phyloP scores from a whole-genome alignment of 2,329 filamentous ascomycete genomes.

The Hortaea werneckii region DNA sequence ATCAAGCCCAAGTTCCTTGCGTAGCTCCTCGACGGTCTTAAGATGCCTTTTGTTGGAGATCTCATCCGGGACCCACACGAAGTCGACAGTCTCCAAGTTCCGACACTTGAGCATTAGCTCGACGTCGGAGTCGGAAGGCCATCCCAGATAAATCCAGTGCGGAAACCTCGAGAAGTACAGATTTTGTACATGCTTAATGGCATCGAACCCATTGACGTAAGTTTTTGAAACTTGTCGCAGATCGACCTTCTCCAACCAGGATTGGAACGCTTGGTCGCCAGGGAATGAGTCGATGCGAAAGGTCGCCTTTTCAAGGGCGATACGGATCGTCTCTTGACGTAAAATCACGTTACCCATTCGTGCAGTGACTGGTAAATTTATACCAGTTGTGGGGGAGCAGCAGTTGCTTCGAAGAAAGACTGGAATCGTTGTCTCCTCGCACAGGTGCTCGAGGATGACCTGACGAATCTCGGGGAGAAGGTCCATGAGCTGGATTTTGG shows the following conservation, averaged over 20 bases:
- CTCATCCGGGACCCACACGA: neutral
- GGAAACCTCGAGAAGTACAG: slow-evolving; percentile 10
- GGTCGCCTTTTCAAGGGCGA: slow-evolving; percentile 3
- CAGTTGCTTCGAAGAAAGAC: neutral
- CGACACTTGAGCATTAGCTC: slow-evolving; percentile 8
- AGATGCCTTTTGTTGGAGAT: too few species aligned
- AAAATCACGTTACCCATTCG: slow-evolving; percentile 1
- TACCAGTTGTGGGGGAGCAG: neutral
- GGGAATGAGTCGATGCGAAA: slow-evolving; percentile 5
- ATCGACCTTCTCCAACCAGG: slow-evolving; percentile 4
- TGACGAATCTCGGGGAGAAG: neutral
- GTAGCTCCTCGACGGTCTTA: slow-evolving; percentile 1
- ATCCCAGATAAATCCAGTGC: neutral
- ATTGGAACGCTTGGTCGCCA: slow-evolving; percentile 1
- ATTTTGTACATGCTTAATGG: slow-evolving; percentile 7
- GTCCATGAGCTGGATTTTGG: neutral
- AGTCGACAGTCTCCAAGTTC: slow-evolving; percentile 2
- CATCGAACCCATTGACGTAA: slow-evolving; percentile 9
- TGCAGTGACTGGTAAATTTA: slow-evolving; percentile 2
- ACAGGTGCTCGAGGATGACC: neutral
- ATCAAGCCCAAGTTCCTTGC: slow-evolving; percentile 1
- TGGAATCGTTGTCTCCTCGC: neutral
- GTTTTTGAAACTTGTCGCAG: neutral
- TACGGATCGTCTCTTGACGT: slow-evolving; percentile 2
- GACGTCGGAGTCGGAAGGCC: slow-evolving; percentile 8